A percentile compares a stretch with the other conserved stretches of the same genome.
Conservation (phyloP, 805 yeast genomes). For the Yarrowia keelungensis region DNA sequence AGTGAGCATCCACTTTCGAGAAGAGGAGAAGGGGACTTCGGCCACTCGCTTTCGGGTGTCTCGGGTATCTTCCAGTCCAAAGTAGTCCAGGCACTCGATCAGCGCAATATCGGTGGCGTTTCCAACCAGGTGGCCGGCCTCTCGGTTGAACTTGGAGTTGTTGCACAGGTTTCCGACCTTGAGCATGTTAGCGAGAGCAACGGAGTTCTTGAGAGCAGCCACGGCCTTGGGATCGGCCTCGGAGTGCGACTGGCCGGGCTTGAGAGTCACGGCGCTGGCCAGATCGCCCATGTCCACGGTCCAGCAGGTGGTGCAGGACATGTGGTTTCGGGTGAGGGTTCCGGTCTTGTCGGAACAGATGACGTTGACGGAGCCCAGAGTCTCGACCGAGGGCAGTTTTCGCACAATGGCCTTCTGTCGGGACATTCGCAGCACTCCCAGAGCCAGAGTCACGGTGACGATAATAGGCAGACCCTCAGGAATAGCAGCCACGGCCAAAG, state of each 20-base stretch:
- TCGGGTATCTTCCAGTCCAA: conserved; percentile 77
- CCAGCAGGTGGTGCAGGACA: conserved; percentile 89
- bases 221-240: conserved; percentile 20
- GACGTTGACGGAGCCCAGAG: conserved; percentile 92
- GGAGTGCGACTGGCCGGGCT: conserved; percentile 13
- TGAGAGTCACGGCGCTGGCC: conserved; percentile 10
- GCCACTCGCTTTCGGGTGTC: conserved; percentile 60
- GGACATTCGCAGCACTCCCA: conserved; percentile 97
- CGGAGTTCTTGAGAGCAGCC: conserved; percentile 17
- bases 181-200: conserved; percentile 40
- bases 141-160: conserved; percentile 50
- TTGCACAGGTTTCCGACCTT: conserved; percentile 50
- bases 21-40: conserved; percentile 86
- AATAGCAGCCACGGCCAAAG: conserved; percentile 98
- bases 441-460: conserved; percentile 94
- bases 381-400: conserved; percentile 92
- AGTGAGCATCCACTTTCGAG: conserved; percentile 91
- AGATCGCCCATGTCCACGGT: conserved; percentile 58
- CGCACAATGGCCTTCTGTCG: conserved; percentile 91
- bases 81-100: conserved; percentile 71
- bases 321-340: conserved; percentile 86
- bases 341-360: conserved; percentile 93
- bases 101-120: conserved; percentile 96
- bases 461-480: conserved; percentile 99
- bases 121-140: conserved; percentile 80